phyloP scores from a whole-genome alignment of 495 filamentous ascomycete genomes.

The Aspergillus hancockii region DNA sequence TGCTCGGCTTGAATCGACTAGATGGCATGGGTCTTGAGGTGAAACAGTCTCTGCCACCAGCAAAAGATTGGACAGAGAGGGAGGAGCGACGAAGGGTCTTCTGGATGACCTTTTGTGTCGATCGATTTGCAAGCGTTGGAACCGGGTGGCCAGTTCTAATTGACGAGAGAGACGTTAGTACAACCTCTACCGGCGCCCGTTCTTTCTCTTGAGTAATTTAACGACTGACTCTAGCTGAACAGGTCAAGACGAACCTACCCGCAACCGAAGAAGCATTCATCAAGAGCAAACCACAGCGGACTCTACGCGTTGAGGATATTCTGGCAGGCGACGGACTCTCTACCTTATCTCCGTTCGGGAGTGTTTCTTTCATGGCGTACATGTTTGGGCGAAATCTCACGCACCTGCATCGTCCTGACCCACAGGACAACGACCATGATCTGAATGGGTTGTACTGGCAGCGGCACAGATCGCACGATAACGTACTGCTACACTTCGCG shows the following conservation, averaged over 20 bases:
- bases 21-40: conserved; percentile 88
- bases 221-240: conserved; percentile 18
- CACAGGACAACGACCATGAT: conserved; percentile 81
- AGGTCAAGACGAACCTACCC: conserved; percentile 85
- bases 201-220: background rate
- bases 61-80: conserved; percentile 88
- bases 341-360: conserved; percentile 74
- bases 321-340: conserved; percentile 70
- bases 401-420: conserved; percentile 87
- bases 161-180: conserved; percentile 81
- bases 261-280: conserved; percentile 84
- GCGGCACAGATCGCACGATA: conserved; percentile 84
- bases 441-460: conserved; percentile 97
- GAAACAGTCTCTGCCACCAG: conserved; percentile 83
- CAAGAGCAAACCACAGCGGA: conserved; percentile 70
- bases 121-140: conserved; percentile 93
- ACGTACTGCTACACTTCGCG: conserved; percentile 82
- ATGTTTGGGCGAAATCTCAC: conserved; percentile 93
- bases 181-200: background rate
- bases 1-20: conserved; percentile 91
- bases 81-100: conserved; percentile 92
- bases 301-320: conserved; percentile 67
- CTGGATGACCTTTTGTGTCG: conserved; percentile 88
- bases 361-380: conserved; percentile 79
- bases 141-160: conserved; percentile 96